These are phyloP conservation scores for Nicotiana tabacum DNA, from an alignment of 257 asterid species.

Conservation along the genomic window DNA sequence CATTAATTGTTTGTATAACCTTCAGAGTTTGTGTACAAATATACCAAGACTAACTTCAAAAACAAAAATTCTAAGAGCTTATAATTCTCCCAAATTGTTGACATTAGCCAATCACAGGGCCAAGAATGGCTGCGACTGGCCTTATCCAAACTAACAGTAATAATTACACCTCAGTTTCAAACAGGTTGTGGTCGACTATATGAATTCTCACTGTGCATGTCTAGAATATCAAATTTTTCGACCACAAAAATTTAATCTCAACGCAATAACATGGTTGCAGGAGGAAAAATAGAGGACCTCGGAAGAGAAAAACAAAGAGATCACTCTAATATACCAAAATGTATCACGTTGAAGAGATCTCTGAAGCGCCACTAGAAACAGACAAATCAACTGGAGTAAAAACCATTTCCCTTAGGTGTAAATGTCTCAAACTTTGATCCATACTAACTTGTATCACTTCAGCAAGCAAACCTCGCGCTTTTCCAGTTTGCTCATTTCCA, in stretches of 20 bases:
- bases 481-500: conserved; percentile 67
- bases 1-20: conserved; percentile 2
- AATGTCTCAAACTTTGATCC: conserved; percentile 83
- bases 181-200: neutral
- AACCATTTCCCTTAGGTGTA: conserved; percentile 61
- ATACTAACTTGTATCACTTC: conserved; percentile 96
- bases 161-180: neutral
- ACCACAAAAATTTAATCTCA: neutral
- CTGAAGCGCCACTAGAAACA: conserved; percentile 30
- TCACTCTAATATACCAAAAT: neutral
- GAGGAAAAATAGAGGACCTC: neutral
- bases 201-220: neutral
- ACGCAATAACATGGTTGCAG: neutral
- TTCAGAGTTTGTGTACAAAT: conserved; percentile 13
- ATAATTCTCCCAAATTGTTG: conserved; percentile 25
- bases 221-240: neutral
- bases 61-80: conserved; percentile 9
- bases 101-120: conserved; percentile 55
- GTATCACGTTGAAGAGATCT: conserved; percentile 45
- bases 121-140: conserved; percentile 68
- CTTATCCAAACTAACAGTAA: neutral
- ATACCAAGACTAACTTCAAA: neutral
- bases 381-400: conserved; percentile 58
- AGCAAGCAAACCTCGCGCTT: conserved; percentile 75
- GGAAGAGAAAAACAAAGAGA: neutral